A percentile compares a stretch with the other conserved stretches of the same genome.
Conservation (phyloP, 2,329 filamentous ascomycete genomes). For the Coleophoma eucalyptorum region DNA sequence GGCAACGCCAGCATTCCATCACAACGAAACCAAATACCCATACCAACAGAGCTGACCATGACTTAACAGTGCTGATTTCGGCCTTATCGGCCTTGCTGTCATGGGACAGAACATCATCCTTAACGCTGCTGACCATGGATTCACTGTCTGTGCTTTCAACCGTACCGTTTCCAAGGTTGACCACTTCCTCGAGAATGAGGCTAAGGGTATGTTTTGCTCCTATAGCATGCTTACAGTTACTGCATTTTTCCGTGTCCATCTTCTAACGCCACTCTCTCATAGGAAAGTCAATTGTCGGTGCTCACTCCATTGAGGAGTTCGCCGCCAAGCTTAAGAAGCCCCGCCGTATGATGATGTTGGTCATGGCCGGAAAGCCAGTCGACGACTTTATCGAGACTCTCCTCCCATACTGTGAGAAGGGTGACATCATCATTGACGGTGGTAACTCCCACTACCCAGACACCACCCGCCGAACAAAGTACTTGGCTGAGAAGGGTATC, state of each 20-base stretch:
- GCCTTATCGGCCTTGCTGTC: conserved; percentile 89
- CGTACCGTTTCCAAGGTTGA: conserved; percentile 98
- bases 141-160: conserved; percentile 98
- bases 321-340: conserved; percentile 95
- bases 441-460: conserved; percentile 99
- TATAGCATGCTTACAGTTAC: too few relatives aligned
- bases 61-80: conserved; percentile 61
- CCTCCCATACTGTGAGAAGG: conserved; percentile 74
- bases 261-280: background rate
- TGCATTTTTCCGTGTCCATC: background rate
- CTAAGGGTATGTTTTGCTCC: conserved; percentile 56
- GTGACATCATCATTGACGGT: conserved; percentile 99
- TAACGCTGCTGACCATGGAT: conserved; percentile 87
- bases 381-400: conserved; percentile 98
- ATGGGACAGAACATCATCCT: conserved; percentile 88
- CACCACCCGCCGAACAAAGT: conserved; percentile 93
- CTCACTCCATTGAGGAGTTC: conserved; percentile 92
- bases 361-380: conserved; percentile 96
- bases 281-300: conserved; percentile 92
- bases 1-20: background rate
- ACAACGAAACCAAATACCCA: conserved; percentile 15
- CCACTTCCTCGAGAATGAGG: conserved; percentile 85
- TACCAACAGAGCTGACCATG: conserved; percentile 20
- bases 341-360: conserved; percentile 95
- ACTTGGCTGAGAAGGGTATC: conserved; percentile 83